Evolutionary conservation across 2,329 filamentous ascomycete genomes (phyloP), one percentile per base, ranked within the genome.

Genomic region (Talaromyces pinophilus): DNA sequence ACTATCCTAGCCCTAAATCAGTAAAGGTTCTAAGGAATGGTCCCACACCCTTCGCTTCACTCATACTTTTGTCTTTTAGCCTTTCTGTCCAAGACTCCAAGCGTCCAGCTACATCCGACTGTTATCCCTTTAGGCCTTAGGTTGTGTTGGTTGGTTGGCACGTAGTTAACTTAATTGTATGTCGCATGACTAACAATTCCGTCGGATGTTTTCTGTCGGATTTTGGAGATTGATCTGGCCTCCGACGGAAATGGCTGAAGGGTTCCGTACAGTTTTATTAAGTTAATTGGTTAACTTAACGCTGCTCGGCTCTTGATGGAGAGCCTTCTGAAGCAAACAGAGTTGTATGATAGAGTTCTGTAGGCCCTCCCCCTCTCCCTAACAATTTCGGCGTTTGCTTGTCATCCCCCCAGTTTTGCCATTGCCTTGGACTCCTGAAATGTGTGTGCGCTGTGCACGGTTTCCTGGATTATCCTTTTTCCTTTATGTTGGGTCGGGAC

Each of bases 161-260:
- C 42, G 17, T 44, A n/a, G n/a, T 6, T 35, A 2, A 25, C 3
- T 25, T 25, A 15, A 33, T 33, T 38, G 22, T 52, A 52, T 28
- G 48, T 52, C 48, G 50, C 25, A 33, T 54, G 50, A 54, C 28
- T 54, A 30, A 33, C 15, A 19, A 33, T 33, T n/a, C 30, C 52
- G 28, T 55, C 28, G 17, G 46, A 15, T 10, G 30, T 33, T 33
- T 8, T 8, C 30, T 33, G 19, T 13, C 13, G 38, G 15, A 40
- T 17, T 17, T 17, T 17, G 30, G 13, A 17, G 10, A 17, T 30
- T 17, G 25, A 8, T 52, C 48, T 28, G 13, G 48, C 25, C 25
- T 52, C 48, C 48, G 48, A 52, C 48, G 48, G 48, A 52, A 44
- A 44, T 48, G 46, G 46, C 46, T 48, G 25, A 28, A 44, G 11